phyloP scores from a whole-genome alignment of 257 asterid genomes.

The Petrea volubilis region DNA sequence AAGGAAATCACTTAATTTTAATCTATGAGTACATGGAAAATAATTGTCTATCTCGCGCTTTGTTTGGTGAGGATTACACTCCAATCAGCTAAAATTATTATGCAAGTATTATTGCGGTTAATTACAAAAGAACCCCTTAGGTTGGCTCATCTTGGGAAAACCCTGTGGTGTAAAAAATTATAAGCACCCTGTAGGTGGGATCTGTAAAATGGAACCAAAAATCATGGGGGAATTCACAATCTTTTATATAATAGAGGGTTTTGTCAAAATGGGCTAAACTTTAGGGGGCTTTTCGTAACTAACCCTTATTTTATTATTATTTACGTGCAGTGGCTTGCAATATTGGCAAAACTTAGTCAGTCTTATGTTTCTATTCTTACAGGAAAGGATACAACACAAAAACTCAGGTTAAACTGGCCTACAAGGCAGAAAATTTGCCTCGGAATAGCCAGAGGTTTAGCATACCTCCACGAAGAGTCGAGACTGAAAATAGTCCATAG shows the following conservation, averaged over 20 bases:
- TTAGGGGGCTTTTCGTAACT: too few relatives aligned
- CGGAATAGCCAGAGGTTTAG: constrained; percentile 80
- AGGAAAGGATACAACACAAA: constrained; percentile 53
- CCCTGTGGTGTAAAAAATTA: too few relatives aligned
- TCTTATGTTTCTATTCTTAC: constrained; percentile 15
- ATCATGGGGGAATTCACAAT: too few relatives aligned
- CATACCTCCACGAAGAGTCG: constrained; percentile 90
- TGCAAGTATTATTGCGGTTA: background rate
- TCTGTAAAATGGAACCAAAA: too few relatives aligned
- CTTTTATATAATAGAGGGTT: too few relatives aligned
- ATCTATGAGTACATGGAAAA: constrained; percentile 90
- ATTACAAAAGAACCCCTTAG: too few relatives aligned
- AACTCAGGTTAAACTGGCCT: constrained; percentile 73
- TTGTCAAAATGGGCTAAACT: too few relatives aligned
- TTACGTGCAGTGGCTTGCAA: background rate
- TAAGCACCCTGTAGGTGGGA: too few relatives aligned
- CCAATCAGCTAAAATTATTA: background rate
- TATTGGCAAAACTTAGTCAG: background rate
- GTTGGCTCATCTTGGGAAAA: too few relatives aligned
- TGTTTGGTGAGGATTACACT: constrained; percentile 59
- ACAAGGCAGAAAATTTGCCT: constrained; percentile 73
- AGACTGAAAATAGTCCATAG: constrained; percentile 81
- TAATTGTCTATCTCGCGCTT: constrained; percentile 75
- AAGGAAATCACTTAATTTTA: constrained; percentile 77
- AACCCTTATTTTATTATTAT: too few relatives aligned